phyloP scores from a whole-genome alignment of 73 alveolate genomes.

The Tetrahymena borealis region DNA sequence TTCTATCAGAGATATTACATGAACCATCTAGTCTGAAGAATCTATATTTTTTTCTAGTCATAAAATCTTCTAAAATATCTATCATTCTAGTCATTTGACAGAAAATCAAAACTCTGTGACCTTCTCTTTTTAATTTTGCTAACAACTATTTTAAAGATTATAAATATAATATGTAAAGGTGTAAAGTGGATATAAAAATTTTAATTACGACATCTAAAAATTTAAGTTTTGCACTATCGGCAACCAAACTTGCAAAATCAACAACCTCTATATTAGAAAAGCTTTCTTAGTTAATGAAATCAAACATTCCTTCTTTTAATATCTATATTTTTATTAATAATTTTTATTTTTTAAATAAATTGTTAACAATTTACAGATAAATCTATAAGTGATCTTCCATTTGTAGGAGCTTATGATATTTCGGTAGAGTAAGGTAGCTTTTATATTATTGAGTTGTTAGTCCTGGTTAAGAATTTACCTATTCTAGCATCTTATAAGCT shows the following conservation, averaged over 20 bases:
- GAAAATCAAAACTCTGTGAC: conserved; percentile 87
- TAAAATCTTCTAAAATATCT: conserved; percentile 93
- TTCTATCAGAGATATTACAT: conserved; percentile 86
- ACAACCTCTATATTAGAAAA: conserved; percentile 74
- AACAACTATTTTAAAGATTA: conserved; percentile 70
- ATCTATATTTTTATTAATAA: background rate
- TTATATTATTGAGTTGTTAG: background rate
- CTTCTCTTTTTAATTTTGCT: conserved; percentile 62
- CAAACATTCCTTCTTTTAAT: conserved; percentile 27
- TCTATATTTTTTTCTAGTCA: conserved; percentile 77
- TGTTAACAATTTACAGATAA: background rate
- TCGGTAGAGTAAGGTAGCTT: background rate
- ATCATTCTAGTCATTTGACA: conserved; percentile 98
- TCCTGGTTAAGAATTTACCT: background rate
- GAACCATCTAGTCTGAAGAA: conserved; percentile 98
- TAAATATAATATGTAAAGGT: background rate
- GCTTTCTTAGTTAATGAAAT: conserved; percentile 51
- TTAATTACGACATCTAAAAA: background rate
- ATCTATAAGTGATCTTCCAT: conserved; percentile 1
- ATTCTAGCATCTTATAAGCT: background rate
- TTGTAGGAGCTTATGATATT: background rate
- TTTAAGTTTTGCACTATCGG: conserved; percentile 82
- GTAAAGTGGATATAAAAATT: background rate
- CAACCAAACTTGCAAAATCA: conserved; percentile 62
- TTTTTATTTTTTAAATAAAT: background rate